A percentile compares a stretch with the other conserved stretches of the same genome.
Evolutionary conservation across 768 basidiomycete genomes (phyloP).

Genomic region (Chalciporus sphaerocephalus): DNA sequence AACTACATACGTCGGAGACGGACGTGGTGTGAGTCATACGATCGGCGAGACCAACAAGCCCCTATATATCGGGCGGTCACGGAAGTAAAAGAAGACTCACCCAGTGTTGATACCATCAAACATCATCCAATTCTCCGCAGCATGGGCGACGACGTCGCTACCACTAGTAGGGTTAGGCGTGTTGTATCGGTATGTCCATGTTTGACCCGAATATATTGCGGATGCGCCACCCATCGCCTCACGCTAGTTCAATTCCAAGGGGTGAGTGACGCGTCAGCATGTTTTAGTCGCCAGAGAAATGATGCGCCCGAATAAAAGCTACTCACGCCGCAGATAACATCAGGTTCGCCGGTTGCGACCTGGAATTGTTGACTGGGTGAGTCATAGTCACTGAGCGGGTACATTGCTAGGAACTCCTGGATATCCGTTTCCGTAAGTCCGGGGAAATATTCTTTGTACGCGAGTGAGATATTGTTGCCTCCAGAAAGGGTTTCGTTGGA

Average conservation of each 20-base stretch:
- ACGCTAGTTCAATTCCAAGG: slow-evolving; percentile 26
- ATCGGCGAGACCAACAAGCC: background rate
- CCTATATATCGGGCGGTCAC: background rate
- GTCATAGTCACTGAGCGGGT: slow-evolving; percentile 42
- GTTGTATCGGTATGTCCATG: slow-evolving; percentile 60
- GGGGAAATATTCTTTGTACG: slow-evolving; percentile 43
- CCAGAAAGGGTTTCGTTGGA: slow-evolving; percentile 56
- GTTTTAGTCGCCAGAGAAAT: no score
- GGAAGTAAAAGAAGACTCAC: slow-evolving; percentile 30
- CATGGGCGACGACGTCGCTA: slow-evolving; percentile 39
- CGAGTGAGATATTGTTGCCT: slow-evolving; percentile 33
- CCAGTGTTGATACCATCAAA: slow-evolving; percentile 58
- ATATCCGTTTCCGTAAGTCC: slow-evolving; percentile 38
- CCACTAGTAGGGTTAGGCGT: slow-evolving; percentile 45
- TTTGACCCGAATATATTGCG: slow-evolving; percentile 25
- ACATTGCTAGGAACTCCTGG: slow-evolving; percentile 36
- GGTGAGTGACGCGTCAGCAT: slow-evolving; percentile 1
- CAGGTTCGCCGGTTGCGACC: slow-evolving; percentile 46
- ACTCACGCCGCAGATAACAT: slow-evolving; percentile 53
- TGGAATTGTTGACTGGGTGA: slow-evolving; percentile 40
- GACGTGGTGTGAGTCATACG: slow-evolving; percentile 16
- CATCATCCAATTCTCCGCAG: slow-evolving; percentile 69
- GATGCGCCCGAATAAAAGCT: background rate
- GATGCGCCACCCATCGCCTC: slow-evolving; percentile 45
- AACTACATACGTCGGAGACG: slow-evolving; percentile 20